phyloP scores from a whole-genome alignment of 78 protist genomes.

The Mantamonas sphyraenae region DNA sequence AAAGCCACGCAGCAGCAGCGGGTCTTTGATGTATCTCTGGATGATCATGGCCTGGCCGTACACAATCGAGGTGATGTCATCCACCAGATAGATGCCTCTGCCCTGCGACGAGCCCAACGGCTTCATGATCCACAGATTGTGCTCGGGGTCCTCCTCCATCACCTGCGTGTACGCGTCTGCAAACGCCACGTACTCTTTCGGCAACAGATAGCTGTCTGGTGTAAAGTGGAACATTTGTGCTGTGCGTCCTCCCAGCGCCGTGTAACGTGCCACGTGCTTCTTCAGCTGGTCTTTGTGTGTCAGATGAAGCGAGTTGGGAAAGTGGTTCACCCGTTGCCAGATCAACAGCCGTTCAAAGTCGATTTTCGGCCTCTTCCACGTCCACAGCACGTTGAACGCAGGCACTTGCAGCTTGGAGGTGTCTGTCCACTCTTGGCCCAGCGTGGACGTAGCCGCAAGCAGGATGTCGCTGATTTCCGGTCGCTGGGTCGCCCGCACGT shows the following conservation, averaged over 20 bases:
- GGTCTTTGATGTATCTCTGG: too few species aligned
- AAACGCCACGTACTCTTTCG: conserved; percentile 5
- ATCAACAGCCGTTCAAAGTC: neutral
- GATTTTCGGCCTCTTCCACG: conserved; percentile 7
- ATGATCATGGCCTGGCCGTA: conserved; percentile 4
- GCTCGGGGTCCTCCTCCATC: neutral
- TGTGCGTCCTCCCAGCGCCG: conserved; percentile 1
- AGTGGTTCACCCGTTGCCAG: conserved; percentile 33
- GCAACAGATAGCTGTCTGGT: conserved; percentile 21
- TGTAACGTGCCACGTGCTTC: neutral
- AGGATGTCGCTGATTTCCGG: too few species aligned
- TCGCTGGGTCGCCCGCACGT: too few species aligned
- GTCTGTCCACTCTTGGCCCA: too few species aligned
- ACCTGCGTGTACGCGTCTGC: neutral
- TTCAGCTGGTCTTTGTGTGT: conserved; percentile 30
- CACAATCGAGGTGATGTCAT: conserved; percentile 5
- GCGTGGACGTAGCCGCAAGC: too few species aligned
- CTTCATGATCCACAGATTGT: conserved; percentile 32
- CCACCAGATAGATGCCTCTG: conserved; percentile 16
- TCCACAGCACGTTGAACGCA: conserved; percentile 14
- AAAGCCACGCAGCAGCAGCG: too few species aligned
- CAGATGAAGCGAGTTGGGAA: conserved; percentile 8
- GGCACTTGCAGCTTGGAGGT: too few species aligned
- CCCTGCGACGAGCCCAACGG: conserved; percentile 26
- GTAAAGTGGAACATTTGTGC: conserved; percentile 10